A percentile compares a stretch with the other conserved stretches of the same genome.
Evolutionary conservation across 164 flowering plant genomes (phyloP).

Genomic region (Vitis amurensis): DNA sequence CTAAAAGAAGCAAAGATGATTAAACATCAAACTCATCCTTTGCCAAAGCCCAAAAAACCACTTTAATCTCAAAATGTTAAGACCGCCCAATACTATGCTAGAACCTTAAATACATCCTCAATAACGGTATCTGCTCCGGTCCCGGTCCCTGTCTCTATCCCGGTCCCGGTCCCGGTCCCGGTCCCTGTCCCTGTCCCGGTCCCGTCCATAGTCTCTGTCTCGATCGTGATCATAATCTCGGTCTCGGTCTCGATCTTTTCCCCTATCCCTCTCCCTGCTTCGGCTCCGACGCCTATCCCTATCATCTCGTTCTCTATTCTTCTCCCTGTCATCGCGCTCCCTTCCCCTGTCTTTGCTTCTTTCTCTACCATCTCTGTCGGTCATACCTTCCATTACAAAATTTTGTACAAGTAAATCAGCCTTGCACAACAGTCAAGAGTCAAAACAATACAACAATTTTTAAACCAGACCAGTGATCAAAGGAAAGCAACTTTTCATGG

Average conservation of each 20-base stretch:
- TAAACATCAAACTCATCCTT: too few species aligned
- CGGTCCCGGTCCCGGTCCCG: conserved; percentile 57
- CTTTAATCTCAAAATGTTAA: not conserved
- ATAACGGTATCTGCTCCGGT: conserved; percentile 46
- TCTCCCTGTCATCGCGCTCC: conserved; percentile 44
- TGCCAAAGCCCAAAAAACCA: not conserved
- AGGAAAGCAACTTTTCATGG: too few species aligned
- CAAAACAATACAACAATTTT: not conserved
- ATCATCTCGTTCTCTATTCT: conserved; percentile 29
- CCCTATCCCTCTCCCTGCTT: conserved; percentile 59
- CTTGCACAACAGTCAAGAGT: not conserved
- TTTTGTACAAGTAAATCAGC: not conserved
- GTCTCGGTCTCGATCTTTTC: conserved; percentile 37
- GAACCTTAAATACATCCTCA: conserved; percentile 13
- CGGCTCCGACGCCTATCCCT: conserved; percentile 56
- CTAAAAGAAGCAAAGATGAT: too few species aligned
- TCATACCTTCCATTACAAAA: conserved; percentile 29
- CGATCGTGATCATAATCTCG: conserved; percentile 46
- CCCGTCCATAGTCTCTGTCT: conserved; percentile 59
- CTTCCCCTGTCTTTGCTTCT: conserved; percentile 71
- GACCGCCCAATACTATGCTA: too few species aligned
- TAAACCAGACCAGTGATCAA: not conserved
- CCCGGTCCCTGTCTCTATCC: conserved; percentile 37
- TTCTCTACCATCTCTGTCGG: conserved; percentile 67
- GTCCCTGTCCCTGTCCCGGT: conserved; percentile 50